These are phyloP conservation scores for Fusarium duplospermum DNA, from an alignment of 2,329 filamentous ascomycete genomes.

Conservation along the genomic window DNA sequence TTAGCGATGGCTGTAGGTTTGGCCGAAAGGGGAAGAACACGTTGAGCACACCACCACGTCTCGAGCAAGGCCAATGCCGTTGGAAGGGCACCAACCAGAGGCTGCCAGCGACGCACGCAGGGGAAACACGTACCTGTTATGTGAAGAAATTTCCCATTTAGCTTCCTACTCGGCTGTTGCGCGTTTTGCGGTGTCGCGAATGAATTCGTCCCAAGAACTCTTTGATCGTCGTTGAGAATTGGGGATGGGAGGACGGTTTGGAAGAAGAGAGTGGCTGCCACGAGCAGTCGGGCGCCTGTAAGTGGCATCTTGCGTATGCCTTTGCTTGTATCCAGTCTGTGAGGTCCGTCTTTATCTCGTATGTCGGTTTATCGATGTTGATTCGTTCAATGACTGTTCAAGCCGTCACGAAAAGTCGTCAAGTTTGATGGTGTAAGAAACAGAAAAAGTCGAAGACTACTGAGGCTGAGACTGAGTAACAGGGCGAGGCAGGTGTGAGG, in stretches of 20 bases:
- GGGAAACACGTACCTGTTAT: conserved; percentile 76
- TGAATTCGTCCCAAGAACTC: conserved; percentile 28
- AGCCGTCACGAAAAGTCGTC: neutral
- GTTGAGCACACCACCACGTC: conserved; percentile 12
- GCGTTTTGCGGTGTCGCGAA: conserved; percentile 23
- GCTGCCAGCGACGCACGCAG: neutral
- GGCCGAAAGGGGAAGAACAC: conserved; percentile 7
- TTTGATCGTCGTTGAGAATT: conserved; percentile 32
- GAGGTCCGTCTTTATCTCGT: neutral
- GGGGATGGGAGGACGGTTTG: conserved; percentile 39
- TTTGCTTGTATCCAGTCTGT: neutral
- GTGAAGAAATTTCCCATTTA: conserved; percentile 85
- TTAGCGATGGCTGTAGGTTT: conserved; percentile 17
- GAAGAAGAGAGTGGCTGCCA: conserved; percentile 43
- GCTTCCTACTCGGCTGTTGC: conserved; percentile 53
- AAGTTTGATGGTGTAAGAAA: conserved; percentile 6
- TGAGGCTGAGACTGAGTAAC: conserved; percentile 2
- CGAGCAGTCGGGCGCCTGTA: conserved; percentile 45
- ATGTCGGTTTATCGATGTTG: neutral
- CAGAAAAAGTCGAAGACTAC: neutral
- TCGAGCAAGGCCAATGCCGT: neutral
- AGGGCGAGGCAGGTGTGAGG: conserved; percentile 26
- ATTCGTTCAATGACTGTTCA: neutral
- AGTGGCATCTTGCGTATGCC: conserved; percentile 36
- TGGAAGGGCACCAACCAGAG: conserved; percentile 15